A percentile compares a stretch with the other conserved stretches of the same genome.
Evolutionary conservation across 2,329 filamentous ascomycete genomes (phyloP).

Genomic region (Penicillium aurantiogriseum): DNA sequence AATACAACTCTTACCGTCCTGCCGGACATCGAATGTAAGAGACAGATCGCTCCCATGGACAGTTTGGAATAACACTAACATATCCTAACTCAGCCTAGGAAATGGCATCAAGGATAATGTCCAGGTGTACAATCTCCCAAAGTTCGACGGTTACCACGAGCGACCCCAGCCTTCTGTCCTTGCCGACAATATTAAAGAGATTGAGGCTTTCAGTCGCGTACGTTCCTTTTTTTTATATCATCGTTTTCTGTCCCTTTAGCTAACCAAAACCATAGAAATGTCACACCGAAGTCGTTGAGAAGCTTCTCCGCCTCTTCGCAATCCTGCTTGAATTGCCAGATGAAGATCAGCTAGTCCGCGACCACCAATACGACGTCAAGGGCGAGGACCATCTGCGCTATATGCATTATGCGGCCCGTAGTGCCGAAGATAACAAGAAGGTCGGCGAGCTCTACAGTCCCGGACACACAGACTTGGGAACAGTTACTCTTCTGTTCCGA

Average conservation of each 20-base stretch:
- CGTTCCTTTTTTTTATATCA: neutral
- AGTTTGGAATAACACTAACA: conserved; percentile 3
- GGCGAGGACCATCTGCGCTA: conserved; percentile 63
- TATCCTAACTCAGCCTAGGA: conserved; percentile 25
- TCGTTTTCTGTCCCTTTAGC: neutral
- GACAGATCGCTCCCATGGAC: neutral
- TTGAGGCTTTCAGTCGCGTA: conserved; percentile 54
- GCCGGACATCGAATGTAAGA: conserved; percentile 42
- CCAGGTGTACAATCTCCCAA: conserved; percentile 61
- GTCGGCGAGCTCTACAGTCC: conserved; percentile 47
- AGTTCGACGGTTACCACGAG: conserved; percentile 52
- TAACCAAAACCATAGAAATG: conserved; percentile 25
- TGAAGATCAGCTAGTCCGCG: conserved; percentile 56
- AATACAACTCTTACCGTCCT: conserved; percentile 59
- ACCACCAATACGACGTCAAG: conserved; percentile 59
- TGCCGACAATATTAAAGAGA: conserved; percentile 52
- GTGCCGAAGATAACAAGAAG: conserved; percentile 48
- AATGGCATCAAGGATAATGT: conserved; percentile 54
- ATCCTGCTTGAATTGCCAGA: conserved; percentile 60
- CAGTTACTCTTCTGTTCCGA: conserved; percentile 57
- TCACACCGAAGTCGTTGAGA: conserved; percentile 34
- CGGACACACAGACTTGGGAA: conserved; percentile 59
- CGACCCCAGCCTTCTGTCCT: conserved; percentile 50
- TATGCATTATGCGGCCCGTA: conserved; percentile 58
- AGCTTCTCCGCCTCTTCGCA: conserved; percentile 59